Base-by-base conservation (phyloP, 1,284 basidiomycete genomes). In the Fistulinella staudtii region DNA sequence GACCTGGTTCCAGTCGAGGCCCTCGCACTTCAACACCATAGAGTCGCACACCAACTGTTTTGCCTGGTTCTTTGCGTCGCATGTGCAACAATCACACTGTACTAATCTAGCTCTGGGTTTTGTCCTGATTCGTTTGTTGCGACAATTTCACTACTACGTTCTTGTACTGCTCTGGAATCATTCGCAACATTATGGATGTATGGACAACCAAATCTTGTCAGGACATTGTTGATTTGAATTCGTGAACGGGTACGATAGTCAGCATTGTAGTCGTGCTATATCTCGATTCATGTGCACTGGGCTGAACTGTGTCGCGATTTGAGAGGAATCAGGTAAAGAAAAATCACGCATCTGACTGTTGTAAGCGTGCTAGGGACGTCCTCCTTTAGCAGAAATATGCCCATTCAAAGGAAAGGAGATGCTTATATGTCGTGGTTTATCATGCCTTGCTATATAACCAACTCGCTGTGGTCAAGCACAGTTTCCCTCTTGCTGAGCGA, bases 1-100 rank as follows among this genome's bases (percentile, higher is more conserved):
- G 70, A 47, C 72, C 72, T 40, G 48, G 69, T 48, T 74, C 72
- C 14, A 72, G 70, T 54, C 61, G 71, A 30, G 60, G 60, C 22
- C 50, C 48, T 38, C 57, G 51, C 33, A 47, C 50, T 15, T 41
- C 51, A 40, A 52, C 58, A 47, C 43, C 51, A 40, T 61, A 64
- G 60, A 61, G 38, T 28, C 42, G 28, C 20, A 35, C 28, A 27
- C 34, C 27, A 27, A 36, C 33, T 41, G 21, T n/a, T 22, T 31
- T n/a, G 38, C 24, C 17, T 21, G 37, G 45, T 41, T 51, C 23
- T 17, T 27, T 45, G 39, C 39, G 35, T 53, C 29, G 42, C 46
- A 34, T 61, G 49, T 48, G 43, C 54, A 55, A 34, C 49, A 50
- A 49, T 46, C 42, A 50, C 53, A 43, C 45, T 60, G 49, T 58